Base-by-base conservation (phyloP, 1,139 yeast species). In the Suhomyces bribrorum region DNA sequence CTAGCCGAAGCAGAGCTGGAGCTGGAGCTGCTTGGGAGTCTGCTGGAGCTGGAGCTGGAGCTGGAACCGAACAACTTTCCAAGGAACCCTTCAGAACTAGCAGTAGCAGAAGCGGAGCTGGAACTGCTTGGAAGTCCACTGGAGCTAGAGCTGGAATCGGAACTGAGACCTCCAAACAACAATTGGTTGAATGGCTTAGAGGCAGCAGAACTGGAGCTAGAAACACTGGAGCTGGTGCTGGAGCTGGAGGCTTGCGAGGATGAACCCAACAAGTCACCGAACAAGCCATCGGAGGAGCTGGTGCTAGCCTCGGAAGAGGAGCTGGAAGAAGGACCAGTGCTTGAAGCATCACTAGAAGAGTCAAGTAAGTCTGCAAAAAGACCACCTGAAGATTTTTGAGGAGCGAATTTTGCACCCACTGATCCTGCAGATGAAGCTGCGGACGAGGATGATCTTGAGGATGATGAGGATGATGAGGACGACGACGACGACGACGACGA, bases 161-260 rank as follows among this genome's bases (percentile, higher is more conserved):
- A 12, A 24, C 35, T 32, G 11, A 27, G 36, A 4, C 22, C 9
- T 6, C 35, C 12, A 30, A 35, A 26, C 31, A n/a, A n/a, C n/a
- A n/a, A n/a, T n/a, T n/a, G n/a, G n/a, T n/a, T n/a, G n/a, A n/a
- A n/a, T n/a, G n/a, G n/a, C n/a, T n/a, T 38, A 8, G 40, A 20
- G 22, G 35, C 22, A 7, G 34, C 34, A 15, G 37, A 28, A 24
- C 31, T 29, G 30, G 42, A 31, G 33, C 20, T 17, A 31, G 26
- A 36, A 20, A 40, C 32, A 12, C 43, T 32, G 22, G 45, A 40
- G 31, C 41, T 39, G 33, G 45, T 34, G 31, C 40, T 31, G 23
- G 50, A 13, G 35, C 23, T 28, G 13, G 36, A 29, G 17, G 18
- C 26, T 13, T 9, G 11, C 8, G 9, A 11, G 8, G 35, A 36